Base-by-base conservation (phyloP, 2,329 filamentous ascomycete species). In the Fusarium mexicanum region DNA sequence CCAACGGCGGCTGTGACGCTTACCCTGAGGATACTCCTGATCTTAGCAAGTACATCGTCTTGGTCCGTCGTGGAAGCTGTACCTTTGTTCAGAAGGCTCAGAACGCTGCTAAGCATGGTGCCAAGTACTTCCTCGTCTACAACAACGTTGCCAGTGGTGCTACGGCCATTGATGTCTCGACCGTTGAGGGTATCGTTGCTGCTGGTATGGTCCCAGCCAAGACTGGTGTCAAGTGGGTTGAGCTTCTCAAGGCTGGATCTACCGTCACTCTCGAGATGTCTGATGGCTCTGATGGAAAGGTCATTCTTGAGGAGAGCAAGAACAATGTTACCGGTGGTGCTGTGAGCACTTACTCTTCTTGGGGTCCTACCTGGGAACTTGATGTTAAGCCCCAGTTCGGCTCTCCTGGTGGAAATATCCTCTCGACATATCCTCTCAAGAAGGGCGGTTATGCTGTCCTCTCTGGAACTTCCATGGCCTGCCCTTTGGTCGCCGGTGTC, bases 351-450 rank as follows among this genome's bases (percentile, higher is more conserved):
- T 90, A 82, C 78, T 89, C 87, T 55, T 87, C 86, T 29, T 91
- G 89, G 90, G 90, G 90, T 14, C 90, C 90, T 6, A 89, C 86
- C 18, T 91, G 85, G 78, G 89, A 91, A 74, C 82, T 89, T 64
- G 85, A 87, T 57, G 80, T 88, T 63, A 89, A 89, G 80, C 89
- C 89, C 4, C 85, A 90, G 74, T 79, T 90, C 51, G 86, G 85
- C 33, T 83, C 87, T 4, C 87, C 88, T 8, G 89, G 89, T 58
- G 88, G 88, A 54, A 84, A 84, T 61, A 90, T 91, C 62, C 81
- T 91, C 51, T 90, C 89, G 13, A 91, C 89, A 1, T 91, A 84
- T 72, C 88, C 87, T 4, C 69, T 76, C 7, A 80, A 80, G 18
- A 76, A 83, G 33, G 86, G 86, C n/a, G 79, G 81, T 18, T 91